A percentile compares a stretch with the other conserved stretches of the same genome.
phyloP scores from a whole-genome alignment of 1,139 yeast species.

The Citeromyces hawaiiensis region DNA sequence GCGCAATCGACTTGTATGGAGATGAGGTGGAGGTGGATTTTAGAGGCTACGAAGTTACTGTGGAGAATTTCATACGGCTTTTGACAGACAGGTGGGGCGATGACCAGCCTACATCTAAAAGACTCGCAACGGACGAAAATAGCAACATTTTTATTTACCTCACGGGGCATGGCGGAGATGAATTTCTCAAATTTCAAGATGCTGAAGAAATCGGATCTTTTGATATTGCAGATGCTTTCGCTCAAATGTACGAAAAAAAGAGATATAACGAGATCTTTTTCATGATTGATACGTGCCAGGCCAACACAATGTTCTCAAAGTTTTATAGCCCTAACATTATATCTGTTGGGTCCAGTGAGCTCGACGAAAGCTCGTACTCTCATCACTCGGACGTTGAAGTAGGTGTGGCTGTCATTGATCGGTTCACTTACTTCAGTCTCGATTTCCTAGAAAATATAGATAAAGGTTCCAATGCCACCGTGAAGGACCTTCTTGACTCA shows the following conservation, averaged over 20 bases:
- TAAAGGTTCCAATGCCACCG: conserved; percentile 59
- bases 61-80: conserved; percentile 81
- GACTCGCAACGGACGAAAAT: conserved; percentile 84
- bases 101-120: conserved; percentile 84
- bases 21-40: conserved; percentile 93
- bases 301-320: conserved; percentile 91
- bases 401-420: conserved; percentile 95
- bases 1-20: conserved; percentile 89
- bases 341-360: conserved; percentile 85
- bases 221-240: conserved; percentile 95
- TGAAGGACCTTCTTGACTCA: conserved; percentile 72
- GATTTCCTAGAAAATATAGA: conserved; percentile 78
- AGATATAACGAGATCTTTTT: conserved; percentile 90
- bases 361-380: conserved; percentile 87
- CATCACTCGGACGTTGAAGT: conserved; percentile 93
- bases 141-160: conserved; percentile 87
- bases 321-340: conserved; percentile 87
- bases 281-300: conserved; percentile 98
- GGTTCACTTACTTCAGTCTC: conserved; percentile 86
- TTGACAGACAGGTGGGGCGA: conserved; percentile 93
- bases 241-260: conserved; percentile 91
- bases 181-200: conserved; percentile 91
- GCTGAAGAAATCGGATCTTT: conserved; percentile 95
- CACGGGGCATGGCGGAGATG: conserved; percentile 99
- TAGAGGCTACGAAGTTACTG: conserved; percentile 96